Evolutionary conservation across 1,284 basidiomycete genomes (phyloP), one percentile per base, ranked within the genome.

Genomic region (Tylopilus orsonianus): DNA sequence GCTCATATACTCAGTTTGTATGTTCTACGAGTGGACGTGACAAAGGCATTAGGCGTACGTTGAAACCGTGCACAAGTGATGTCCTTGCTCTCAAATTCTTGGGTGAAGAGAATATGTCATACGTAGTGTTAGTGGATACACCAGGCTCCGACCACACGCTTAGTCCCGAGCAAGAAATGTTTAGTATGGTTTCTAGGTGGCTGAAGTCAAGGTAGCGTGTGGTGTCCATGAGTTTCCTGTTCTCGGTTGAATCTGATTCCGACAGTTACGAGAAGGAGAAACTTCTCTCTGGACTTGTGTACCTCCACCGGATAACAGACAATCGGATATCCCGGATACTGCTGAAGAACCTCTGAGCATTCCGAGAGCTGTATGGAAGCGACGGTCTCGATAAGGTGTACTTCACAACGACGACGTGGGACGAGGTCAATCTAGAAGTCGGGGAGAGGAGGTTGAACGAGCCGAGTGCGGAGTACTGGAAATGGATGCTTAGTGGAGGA

Each of bases 231-330:
- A 8, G 8, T 3, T 26, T 2, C 22, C n/a, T 0, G 24, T 18
- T 24, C 18, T 52, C 18, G 49, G 13, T 7, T 18, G 8, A 10
- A 13, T 7, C 26, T 27, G 8, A 13, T 34, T n/a, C n/a, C n/a
- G 13, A 26, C 14, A 77, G 72, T 26, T 67, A 72, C 46, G 52
- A 65, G 29, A 53, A 63, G 22, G 61, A 64, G 40, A 43, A 42
- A 26, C 24, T 61, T 13, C 57, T 78, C 5, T 62, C 68, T 10
- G 76, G 74, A 0, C 62, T 79, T 41, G 61, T 79, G 16, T 79
- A 77, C 57, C 60, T 77, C 50, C 75, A 78, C 42, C 69, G 71
- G 5, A 78, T 78, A 43, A 68, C 72, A 18, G 75, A 77, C 55
- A 64, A 65, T 50, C 66, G 74, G 8, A 65, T 78, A 46, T 69